Evolutionary conservation across 495 filamentous ascomycete species (phyloP), one percentile per base, ranked within the genome.

Genomic region (Cercophora samala): DNA sequence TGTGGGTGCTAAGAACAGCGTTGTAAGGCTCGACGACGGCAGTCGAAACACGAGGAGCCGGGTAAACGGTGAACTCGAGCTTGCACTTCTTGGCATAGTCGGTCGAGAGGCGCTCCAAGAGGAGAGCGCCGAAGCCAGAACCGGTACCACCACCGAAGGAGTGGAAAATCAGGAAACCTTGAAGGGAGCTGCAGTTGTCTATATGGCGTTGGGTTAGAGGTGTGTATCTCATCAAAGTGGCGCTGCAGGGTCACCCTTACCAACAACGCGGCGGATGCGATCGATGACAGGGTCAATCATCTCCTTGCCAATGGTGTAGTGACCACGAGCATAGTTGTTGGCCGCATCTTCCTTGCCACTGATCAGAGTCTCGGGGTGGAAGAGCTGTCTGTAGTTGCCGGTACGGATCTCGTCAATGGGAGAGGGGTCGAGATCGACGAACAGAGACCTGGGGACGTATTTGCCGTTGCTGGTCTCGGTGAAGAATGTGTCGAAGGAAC

Each of bases 51-150:
- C 90, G 89, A 55, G 92, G 92, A 37, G 92, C 89, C 22, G 92
- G 92, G 80, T 96, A 96, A 72, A 96, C 87, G 58, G 91, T 87
- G 79, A 96, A 96, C 78, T 96, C 92, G 58, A 96, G 89, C 85
- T 96, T 96, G 82, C 87, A 92, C 85, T 96, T 96, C 88, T 95
- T 96, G 78, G 89, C 91, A 74, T 94, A 96, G 78, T 96, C 92
- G 69, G 89, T 89, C 25, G 92, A 89, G 42, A 96, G 88, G 68
- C 91, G 91, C 82, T 96, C 92, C 59, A 95, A 86, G 65, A 96
- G 84, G 24, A 96, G 86, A 65, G 92, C 90, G 78, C 92, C 92
- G 71, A 96, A 96, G 62, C 92, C 92, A 67, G 92, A 96, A 62
- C 92, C 92, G 68, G 92, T 96, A 81, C 92, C 92, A 77, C 92